These are phyloP conservation scores for Phyllosticta ampelicida DNA, from an alignment of 2,329 filamentous ascomycete genomes.

Conservation along the genomic window DNA sequence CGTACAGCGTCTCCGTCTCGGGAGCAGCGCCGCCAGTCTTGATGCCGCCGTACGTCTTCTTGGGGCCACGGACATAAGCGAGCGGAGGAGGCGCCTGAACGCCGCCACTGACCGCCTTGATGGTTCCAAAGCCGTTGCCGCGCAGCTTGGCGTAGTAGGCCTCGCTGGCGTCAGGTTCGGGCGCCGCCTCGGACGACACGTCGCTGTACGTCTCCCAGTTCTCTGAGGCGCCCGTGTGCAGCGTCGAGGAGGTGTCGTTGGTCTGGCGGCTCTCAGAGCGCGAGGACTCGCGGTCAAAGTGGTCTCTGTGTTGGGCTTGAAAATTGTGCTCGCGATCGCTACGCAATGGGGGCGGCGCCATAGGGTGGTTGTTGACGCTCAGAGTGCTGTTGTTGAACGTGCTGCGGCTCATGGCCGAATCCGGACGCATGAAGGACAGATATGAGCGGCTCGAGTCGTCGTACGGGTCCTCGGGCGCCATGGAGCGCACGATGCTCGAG, in stretches of 20 bases:
- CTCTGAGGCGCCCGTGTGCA: conserved; percentile 64
- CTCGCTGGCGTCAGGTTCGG: conserved; percentile 54
- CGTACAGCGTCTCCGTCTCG: conserved; percentile 23
- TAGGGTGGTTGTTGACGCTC: conserved; percentile 11
- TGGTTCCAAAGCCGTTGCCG: conserved; percentile 27
- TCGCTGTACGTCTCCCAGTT: conserved; percentile 98
- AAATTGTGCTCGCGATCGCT: not conserved
- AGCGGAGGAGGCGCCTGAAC: not conserved
- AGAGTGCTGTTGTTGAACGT: conserved; percentile 6
- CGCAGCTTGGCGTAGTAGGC: conserved; percentile 71
- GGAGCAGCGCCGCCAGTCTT: conserved; percentile 34
- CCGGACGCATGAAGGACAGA: conserved; percentile 6
- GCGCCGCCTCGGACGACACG: conserved; percentile 27
- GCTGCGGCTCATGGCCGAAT: conserved; percentile 6
- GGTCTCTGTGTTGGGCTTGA: not conserved
- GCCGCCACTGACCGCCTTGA: not conserved
- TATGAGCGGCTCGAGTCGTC: conserved; percentile 46
- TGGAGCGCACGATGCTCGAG: conserved; percentile 48
- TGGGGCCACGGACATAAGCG: conserved; percentile 1
- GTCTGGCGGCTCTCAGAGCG: conserved; percentile 48
- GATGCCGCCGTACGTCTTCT: conserved; percentile 35
- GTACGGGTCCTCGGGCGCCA: conserved; percentile 73
- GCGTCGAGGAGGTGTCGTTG: conserved; percentile 53
- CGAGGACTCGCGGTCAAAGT: conserved; percentile 21
- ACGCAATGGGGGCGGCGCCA: not conserved